These are phyloP conservation scores for Solanum appendiculatum DNA, from an alignment of 257 asterid species.

Conservation along the genomic window DNA sequence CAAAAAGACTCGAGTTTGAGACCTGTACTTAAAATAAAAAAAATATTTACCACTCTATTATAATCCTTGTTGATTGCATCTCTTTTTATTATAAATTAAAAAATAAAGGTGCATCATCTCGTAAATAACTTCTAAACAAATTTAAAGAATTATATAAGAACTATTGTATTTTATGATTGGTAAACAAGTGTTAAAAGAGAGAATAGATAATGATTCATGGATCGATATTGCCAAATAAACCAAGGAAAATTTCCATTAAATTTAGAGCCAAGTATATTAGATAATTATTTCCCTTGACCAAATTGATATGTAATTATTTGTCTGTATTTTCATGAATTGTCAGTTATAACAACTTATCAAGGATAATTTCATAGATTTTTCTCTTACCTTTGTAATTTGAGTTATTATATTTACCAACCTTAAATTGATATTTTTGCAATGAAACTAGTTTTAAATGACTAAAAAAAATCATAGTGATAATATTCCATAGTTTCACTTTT, in stretches of 20 bases:
- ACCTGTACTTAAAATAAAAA: too few relatives aligned
- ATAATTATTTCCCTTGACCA: too few relatives aligned
- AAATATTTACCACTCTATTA: too few relatives aligned
- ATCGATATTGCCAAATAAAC: fast-evolving
- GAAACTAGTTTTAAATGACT: background rate
- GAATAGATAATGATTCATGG: background rate
- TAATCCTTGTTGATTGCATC: too few relatives aligned
- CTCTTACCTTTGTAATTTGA: too few relatives aligned
- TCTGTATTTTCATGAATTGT: too few relatives aligned
- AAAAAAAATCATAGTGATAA: background rate
- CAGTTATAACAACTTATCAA: too few relatives aligned
- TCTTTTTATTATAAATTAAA: too few relatives aligned
- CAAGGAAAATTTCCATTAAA: background rate
- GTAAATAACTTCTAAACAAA: background rate
- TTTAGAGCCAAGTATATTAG: background rate
- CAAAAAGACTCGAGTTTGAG: background rate
- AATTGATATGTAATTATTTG: too few relatives aligned
- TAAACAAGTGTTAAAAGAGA: background rate
- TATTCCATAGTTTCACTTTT: background rate
- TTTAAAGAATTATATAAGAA: background rate
- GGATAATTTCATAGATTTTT: too few relatives aligned
- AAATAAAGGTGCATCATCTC: too few relatives aligned
- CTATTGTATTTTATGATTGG: background rate
- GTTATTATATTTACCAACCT: too few relatives aligned
- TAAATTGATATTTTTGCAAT: background rate